Evolutionary conservation across 2,329 filamentous ascomycete species (phyloP), one percentile per base, ranked within the genome.

Genomic region (Pestalotiopsis sp.): DNA sequence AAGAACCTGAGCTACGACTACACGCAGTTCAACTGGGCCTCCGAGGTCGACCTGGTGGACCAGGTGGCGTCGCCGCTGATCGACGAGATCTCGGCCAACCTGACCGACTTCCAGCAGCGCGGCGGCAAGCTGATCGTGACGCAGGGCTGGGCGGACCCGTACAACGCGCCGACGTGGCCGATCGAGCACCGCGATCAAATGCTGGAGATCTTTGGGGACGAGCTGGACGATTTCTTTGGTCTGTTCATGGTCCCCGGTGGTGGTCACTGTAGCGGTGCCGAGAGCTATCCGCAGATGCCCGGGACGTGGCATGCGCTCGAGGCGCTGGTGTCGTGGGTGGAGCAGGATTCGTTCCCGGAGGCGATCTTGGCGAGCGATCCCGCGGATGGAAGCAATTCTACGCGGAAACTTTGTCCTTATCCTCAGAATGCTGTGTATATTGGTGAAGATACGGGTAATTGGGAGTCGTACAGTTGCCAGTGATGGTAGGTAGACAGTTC

Each of bases 171-270:
- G 1, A 73, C 69, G 1, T 81, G 80, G 78, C 79, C 79, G 12
- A 79, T 81, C 61, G 70, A 80, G 60, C 76, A 81, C 63, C 68
- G 78, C 7, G 61, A 75, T 31, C 72, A 76, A 23, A 71, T 82
- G 14, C 71, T 79, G 67, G 49, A 11, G 0, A 4, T 13, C 4
- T 27, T 73, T 5, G 68, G 66, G 11, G 73, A 68, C 2, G 71
- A 78, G 20, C 69, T 80, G 27, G 69, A 72, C 6, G 77, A 79
- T 31, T 82, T 77, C 68, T 76, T 79, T 65, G 71, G 75, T 4
- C 66, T 82, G 3, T 82, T 79, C 66, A 82, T 81, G 80, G 70
- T 81, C 5, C 81, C 80, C 1, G 80, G 76, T 4, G 78, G 79
- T 52, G 80, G 80, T 0, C 81, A 83, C 70, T 81, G 79, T 67